phyloP scores from a whole-genome alignment of 306 rosid species.

The Trichosanthes truncata region DNA sequence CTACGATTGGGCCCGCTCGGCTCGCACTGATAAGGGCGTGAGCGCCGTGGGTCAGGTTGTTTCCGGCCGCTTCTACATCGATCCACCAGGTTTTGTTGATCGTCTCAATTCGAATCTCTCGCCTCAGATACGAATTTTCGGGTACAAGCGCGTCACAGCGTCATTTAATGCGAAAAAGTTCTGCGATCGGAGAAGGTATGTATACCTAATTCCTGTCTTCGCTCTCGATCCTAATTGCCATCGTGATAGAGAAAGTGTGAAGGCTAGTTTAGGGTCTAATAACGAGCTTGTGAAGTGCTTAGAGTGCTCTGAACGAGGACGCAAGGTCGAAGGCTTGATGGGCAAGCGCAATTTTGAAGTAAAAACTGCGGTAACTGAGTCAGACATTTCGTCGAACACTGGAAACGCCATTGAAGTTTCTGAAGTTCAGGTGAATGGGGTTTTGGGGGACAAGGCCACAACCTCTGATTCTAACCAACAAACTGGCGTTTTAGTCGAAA shows the following conservation, averaged over 20 bases:
- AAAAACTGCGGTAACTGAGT: slow-evolving; percentile 24
- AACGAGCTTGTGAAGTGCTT: slow-evolving; percentile 62
- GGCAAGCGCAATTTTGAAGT: slow-evolving; percentile 46
- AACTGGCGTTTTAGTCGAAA: slow-evolving; percentile 19
- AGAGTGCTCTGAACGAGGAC: slow-evolving; percentile 84
- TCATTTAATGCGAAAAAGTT: slow-evolving; percentile 89
- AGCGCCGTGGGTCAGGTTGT: slow-evolving; percentile 97
- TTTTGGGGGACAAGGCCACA: slow-evolving; percentile 20
- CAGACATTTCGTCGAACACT: slow-evolving; percentile 28
- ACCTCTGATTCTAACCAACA: slow-evolving; percentile 20
- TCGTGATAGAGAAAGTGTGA: slow-evolving; percentile 84
- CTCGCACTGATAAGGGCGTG: slow-evolving; percentile 94
- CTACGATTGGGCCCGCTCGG: slow-evolving; percentile 90
- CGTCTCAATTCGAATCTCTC: slow-evolving; percentile 73
- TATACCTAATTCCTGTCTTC: slow-evolving; percentile 76
- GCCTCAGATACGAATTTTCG: slow-evolving; percentile 72
- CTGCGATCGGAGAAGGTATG: slow-evolving; percentile 91
- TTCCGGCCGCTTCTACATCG: slow-evolving; percentile 81
- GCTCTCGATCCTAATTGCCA: slow-evolving; percentile 76
- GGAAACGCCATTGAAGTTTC: slow-evolving; percentile 14
- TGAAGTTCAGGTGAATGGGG: slow-evolving; percentile 19
- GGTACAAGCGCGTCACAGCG: slow-evolving; percentile 73
- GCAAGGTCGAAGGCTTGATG: slow-evolving; percentile 62
- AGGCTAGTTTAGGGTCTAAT: slow-evolving; percentile 81
- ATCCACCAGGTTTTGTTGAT: slow-evolving; percentile 83